A percentile compares a stretch with the other conserved stretches of the same genome.
These are phyloP conservation scores for Hysterangium stoloniferum DNA, from an alignment of 768 basidiomycete species.

Conservation along the genomic window DNA sequence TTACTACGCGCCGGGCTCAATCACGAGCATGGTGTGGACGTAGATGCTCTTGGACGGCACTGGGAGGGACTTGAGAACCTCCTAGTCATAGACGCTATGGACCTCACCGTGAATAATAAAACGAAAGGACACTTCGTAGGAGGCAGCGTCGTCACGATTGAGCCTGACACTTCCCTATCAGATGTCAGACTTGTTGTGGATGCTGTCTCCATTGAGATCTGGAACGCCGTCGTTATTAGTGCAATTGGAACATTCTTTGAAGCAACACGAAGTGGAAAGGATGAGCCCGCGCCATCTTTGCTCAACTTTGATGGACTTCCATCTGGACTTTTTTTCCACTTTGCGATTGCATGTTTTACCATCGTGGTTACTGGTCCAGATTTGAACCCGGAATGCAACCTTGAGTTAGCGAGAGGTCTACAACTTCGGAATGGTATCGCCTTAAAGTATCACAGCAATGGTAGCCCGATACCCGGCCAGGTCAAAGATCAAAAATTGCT, in stretches of 20 bases:
- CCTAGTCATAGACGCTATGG: conserved; percentile 1
- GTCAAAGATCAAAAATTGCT: no score
- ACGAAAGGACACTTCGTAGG: conserved; percentile 58
- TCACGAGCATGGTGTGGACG: not conserved
- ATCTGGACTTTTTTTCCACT: conserved; percentile 44
- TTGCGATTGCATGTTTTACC: conserved; percentile 55
- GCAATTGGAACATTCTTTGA: conserved; percentile 45
- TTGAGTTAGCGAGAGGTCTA: conserved; percentile 62
- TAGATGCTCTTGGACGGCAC: not conserved
- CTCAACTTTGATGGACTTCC: conserved; percentile 34
- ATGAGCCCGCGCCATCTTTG: not conserved
- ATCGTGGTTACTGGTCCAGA: conserved; percentile 73
- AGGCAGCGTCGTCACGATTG: conserved; percentile 45
- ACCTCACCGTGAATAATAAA: conserved; percentile 28
- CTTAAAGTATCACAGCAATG: conserved; percentile 31
- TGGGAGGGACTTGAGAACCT: not conserved
- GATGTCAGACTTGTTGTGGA: conserved; percentile 38
- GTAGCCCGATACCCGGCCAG: no score
- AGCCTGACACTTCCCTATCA: conserved; percentile 52
- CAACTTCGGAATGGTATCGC: conserved; percentile 47
- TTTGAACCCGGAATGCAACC: conserved; percentile 62
- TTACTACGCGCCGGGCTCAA: not conserved
- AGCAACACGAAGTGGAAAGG: conserved; percentile 20
- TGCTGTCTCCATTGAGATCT: conserved; percentile 53
- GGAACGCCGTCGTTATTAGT: conserved; percentile 52